phyloP scores from a whole-genome alignment of 169 alveolate species.

The Plasmodium fragile region DNA sequence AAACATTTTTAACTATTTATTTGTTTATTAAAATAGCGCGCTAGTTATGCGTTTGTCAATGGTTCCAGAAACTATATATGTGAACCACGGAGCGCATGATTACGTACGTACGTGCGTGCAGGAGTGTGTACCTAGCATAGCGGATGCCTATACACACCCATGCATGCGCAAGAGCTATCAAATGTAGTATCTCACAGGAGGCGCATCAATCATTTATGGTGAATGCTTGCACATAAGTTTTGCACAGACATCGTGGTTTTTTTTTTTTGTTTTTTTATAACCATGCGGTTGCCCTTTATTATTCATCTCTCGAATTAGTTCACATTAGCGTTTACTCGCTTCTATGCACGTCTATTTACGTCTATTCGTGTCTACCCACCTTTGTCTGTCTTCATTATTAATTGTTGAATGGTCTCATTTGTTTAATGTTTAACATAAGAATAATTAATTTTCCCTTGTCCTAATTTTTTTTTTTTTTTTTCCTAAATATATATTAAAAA shows the following conservation, averaged over 20 bases:
- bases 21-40: background rate
- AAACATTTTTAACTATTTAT: constrained; percentile 38
- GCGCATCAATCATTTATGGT: background rate
- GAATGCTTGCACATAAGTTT: constrained; percentile 4
- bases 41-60: background rate
- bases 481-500: background rate
- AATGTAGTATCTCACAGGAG: background rate
- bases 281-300: background rate
- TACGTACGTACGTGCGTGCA: background rate
- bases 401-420: constrained; percentile 9
- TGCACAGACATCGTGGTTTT: background rate
- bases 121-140: background rate
- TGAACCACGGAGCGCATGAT: background rate
- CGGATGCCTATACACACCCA: background rate
- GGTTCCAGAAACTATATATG: background rate
- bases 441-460: constrained; percentile 3
- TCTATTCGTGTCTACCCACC: background rate
- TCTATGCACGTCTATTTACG: background rate
- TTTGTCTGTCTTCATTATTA: constrained; percentile 14
- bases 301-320: background rate
- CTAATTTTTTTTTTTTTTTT: constrained; percentile 11
- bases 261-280: background rate
- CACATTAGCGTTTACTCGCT: background rate
- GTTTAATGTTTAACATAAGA: background rate
- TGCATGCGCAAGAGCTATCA: background rate